Evolutionary conservation across 1,139 yeast genomes (phyloP).

Genomic region (Saccharomyces hybrid): DNA sequence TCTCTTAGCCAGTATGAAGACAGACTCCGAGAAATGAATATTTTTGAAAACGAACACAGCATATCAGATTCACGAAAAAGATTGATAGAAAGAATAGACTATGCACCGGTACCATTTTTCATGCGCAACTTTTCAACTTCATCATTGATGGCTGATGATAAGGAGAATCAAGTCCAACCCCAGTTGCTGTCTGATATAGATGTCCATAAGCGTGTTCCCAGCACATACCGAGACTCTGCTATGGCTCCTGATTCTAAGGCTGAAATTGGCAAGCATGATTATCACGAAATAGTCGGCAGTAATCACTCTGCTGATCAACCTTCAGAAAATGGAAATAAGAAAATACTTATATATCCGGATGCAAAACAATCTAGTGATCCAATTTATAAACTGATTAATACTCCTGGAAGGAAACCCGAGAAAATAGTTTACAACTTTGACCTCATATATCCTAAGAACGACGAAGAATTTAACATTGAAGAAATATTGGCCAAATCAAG

Average conservation of each 20-base stretch:
- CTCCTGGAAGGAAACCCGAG: constrained; percentile 58
- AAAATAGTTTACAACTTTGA: constrained; percentile 54
- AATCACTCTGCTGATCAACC: background rate
- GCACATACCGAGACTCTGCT: background rate
- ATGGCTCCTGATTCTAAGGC: background rate
- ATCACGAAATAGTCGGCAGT: background rate
- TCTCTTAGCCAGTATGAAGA: constrained; percentile 40
- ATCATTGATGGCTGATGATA: background rate
- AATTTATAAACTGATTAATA: constrained; percentile 41
- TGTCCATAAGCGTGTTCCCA: background rate
- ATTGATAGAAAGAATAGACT: background rate
- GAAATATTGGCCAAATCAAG: constrained; percentile 51
- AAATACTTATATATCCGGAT: constrained; percentile 5
- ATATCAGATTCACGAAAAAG: background rate
- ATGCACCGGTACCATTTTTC: background rate
- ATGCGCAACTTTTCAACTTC: background rate
- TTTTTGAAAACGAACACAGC: background rate
- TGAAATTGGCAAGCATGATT: background rate
- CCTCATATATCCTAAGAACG: constrained; percentile 42
- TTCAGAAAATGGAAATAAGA: background rate
- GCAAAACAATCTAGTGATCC: constrained; percentile 19
- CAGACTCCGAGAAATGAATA: constrained; percentile 13
- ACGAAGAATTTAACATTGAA: constrained; percentile 49
- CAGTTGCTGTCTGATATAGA: background rate
- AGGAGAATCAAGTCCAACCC: background rate